A percentile compares a stretch with the other conserved stretches of the same genome.
Conservation (phyloP, 495 filamentous ascomycete species). For the Aspergillus cavernicola region DNA sequence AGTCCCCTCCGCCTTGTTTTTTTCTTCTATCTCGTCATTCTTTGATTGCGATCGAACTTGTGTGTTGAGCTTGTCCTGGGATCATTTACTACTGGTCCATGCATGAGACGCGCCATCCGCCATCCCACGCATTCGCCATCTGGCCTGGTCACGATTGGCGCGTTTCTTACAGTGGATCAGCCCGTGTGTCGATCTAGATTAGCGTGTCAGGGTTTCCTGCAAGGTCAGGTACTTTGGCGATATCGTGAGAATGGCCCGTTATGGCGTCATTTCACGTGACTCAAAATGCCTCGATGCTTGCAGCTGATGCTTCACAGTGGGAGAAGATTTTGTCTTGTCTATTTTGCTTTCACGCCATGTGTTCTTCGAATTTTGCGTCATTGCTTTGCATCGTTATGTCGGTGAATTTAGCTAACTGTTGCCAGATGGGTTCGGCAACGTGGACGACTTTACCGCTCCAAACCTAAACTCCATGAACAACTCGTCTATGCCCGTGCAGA, state of each 20-base stretch:
- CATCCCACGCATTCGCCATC: conserved; percentile 16
- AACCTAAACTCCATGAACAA: conserved; percentile 28
- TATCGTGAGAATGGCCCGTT: conserved; percentile 24
- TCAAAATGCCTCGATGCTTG: too few species aligned
- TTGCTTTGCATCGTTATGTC: neutral
- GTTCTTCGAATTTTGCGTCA: too few species aligned
- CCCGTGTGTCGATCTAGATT: conserved; percentile 17
- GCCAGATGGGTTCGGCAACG: conserved; percentile 35
- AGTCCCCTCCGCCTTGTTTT: neutral
- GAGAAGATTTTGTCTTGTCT: too few species aligned
- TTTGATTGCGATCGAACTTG: conserved; percentile 5
- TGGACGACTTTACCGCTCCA: conserved; percentile 31
- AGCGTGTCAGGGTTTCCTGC: conserved; percentile 16
- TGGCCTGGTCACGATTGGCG: conserved; percentile 18
- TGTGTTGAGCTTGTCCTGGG: conserved; percentile 1
- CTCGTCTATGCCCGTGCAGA: conserved; percentile 25
- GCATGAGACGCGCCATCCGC: conserved; percentile 9
- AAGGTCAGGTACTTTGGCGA: conserved; percentile 19
- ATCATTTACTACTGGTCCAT: conserved; percentile 4
- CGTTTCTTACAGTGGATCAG: conserved; percentile 19
- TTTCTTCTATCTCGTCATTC: neutral
- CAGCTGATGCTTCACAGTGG: too few species aligned
- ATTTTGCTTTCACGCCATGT: too few species aligned
- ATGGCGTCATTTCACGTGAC: conserved; percentile 47
- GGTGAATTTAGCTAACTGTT: conserved; percentile 13